Evolutionary conservation across 2,329 filamentous ascomycete genomes (phyloP).

Genomic region (Colletotrichum sp.): DNA sequence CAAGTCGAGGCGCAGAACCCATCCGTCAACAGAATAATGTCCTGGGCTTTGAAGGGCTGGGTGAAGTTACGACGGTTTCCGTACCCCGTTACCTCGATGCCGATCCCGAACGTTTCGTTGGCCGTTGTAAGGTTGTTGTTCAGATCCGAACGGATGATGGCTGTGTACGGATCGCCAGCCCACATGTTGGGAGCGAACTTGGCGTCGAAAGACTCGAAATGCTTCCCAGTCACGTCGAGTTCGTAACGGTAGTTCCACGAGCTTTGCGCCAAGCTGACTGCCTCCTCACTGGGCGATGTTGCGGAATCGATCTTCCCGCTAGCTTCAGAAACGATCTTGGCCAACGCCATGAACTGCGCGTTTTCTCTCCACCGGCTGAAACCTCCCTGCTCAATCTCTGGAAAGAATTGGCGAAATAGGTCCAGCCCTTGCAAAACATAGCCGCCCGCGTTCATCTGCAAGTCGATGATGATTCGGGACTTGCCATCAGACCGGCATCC

Average conservation of each 20-base stretch:
- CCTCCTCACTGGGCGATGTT: slow-evolving; percentile 40
- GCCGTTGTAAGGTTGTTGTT: slow-evolving; percentile 42
- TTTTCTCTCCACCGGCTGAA: slow-evolving; percentile 40
- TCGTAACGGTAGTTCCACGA: slow-evolving; percentile 43
- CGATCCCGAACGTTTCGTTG: slow-evolving; percentile 42
- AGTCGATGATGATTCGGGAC: slow-evolving; percentile 63
- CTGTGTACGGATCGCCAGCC: slow-evolving; percentile 58
- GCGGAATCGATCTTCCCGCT: slow-evolving; percentile 46
- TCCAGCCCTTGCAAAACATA: slow-evolving; percentile 60
- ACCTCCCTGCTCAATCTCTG: slow-evolving; percentile 41
- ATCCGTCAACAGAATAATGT: slow-evolving; percentile 62
- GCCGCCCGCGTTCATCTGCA: slow-evolving; percentile 61
- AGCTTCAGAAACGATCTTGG: slow-evolving; percentile 47
- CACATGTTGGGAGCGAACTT: slow-evolving; percentile 44
- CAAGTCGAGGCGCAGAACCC: slow-evolving; percentile 64
- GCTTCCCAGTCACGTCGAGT: slow-evolving; percentile 50
- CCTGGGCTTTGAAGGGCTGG: slow-evolving; percentile 58
- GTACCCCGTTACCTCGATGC: slow-evolving; percentile 55
- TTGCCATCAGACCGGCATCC: slow-evolving; percentile 49
- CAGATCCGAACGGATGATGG: slow-evolving; percentile 54
- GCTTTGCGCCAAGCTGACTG: slow-evolving; percentile 46
- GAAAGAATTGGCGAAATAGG: slow-evolving; percentile 59
- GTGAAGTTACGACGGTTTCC: slow-evolving; percentile 48
- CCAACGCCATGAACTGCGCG: slow-evolving; percentile 47
- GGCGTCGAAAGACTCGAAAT: slow-evolving; percentile 52